Evolutionary conservation across 2,329 filamentous ascomycete species (phyloP), one percentile per base, ranked within the genome.

Genomic region (Aspergillus sp.): DNA sequence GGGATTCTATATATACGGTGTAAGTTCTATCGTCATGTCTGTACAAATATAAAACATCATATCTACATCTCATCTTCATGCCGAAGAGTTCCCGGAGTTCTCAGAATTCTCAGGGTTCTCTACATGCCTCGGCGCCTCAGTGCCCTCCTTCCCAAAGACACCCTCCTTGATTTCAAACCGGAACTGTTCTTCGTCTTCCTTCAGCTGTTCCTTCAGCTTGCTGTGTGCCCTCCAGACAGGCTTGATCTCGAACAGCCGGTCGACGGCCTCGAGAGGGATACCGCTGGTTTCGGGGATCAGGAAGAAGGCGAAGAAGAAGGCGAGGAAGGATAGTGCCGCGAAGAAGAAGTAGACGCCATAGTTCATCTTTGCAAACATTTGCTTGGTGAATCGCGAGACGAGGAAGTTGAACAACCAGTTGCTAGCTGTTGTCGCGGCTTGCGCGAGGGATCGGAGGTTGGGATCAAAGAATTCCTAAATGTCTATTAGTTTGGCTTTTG

Each of bases 281-380:
- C 80, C 78, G 77, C 88, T 88, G 3, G 86, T 88, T 76, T 89
- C 86, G 0, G 86, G 86, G 0, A 88, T 61, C 25, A 84, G 74
- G 75, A 85, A 85, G 68, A 76, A 88, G 33, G 87, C 80, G 61
- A 86, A 88, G 48, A 82, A 49, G 45, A 80, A 76, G 1, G 82
- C 83, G 7, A 81, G 57, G 4, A 87, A 68, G 82, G 87, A 87
- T 55, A 88, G 76, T 0, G 80, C 78, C 2, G 84, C 86, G 60
- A 89, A 89, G 79, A 89, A 87, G 65, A 88, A 83, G 72, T 87
- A 88, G 0, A 87, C 84, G 31, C 85, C 86, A 59, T 83, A 88
- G 14, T 77, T 66, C 72, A 76, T 75, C 21, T 58, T 58, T n/a
- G 67, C 62, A 56, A 78, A 77, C 76, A 78, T 77, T 61, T 77